A percentile compares a stretch with the other conserved stretches of the same genome.
Evolutionary conservation across 805 yeast species (phyloP).

Genomic region (Wickerhamomyces mucosus): DNA sequence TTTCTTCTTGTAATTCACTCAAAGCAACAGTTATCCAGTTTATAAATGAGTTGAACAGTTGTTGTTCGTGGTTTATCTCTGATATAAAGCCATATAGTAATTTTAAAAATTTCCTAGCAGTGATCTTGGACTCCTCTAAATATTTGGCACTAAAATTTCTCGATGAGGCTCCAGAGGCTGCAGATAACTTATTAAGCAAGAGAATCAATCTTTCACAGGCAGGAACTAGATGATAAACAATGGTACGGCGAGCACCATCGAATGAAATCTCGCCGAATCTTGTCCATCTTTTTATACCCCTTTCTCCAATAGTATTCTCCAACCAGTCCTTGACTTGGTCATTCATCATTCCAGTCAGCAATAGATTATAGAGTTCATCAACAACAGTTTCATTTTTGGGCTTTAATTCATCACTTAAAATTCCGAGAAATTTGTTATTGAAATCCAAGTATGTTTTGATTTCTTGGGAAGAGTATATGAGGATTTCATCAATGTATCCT

Average conservation of each 20-base stretch:
- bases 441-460: constrained; percentile 30
- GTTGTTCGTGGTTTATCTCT: constrained; percentile 37
- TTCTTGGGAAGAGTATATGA: constrained; percentile 21
- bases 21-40: constrained; percentile 30
- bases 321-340: constrained; percentile 46
- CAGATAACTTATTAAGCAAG: constrained; percentile 31
- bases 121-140: constrained; percentile 5
- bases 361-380: constrained; percentile 34
- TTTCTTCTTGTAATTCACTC: constrained; percentile 21
- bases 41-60: constrained; percentile 31
- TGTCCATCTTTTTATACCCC: constrained; percentile 50
- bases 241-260: constrained; percentile 36
- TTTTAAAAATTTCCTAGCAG: constrained; percentile 20
- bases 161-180: constrained; percentile 23
- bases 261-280: constrained; percentile 40
- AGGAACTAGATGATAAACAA: constrained; percentile 43
- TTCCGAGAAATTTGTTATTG: constrained; percentile 23
- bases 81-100: constrained; percentile 27
- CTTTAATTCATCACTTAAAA: constrained; percentile 26
- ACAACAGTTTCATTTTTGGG: constrained; percentile 21
- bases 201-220: constrained; percentile 46
- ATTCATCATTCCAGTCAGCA: constrained; percentile 47
- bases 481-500: constrained; percentile 25
- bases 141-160: constrained; percentile 3
- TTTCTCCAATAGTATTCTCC: constrained; percentile 56